phyloP scores from a whole-genome alignment of 768 basidiomycete species.

The Thelephora aurantiotincta region DNA sequence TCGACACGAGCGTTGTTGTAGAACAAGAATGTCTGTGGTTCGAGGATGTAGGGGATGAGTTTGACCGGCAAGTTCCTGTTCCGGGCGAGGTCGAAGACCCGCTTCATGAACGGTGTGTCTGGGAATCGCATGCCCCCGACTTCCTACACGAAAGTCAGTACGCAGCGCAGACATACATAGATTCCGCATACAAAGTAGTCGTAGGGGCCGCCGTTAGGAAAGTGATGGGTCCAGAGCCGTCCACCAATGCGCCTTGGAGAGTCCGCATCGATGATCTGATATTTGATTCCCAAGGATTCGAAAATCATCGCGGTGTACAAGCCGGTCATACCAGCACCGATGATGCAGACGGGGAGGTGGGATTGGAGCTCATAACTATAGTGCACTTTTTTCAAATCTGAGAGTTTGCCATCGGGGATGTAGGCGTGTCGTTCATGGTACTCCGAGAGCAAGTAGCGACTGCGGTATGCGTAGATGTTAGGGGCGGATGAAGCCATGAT shows the following conservation, averaged over 20 bases:
- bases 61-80: not conserved
- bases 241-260: conserved; percentile 8
- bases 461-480: too few species aligned
- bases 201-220: not conserved
- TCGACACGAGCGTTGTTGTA: not conserved
- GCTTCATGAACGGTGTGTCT: not conserved
- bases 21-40: not conserved
- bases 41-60: not conserved
- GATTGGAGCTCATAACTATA: too few species aligned
- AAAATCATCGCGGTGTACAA: conserved; percentile 12
- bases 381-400: too few species aligned
- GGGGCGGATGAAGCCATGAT: too few species aligned
- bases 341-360: conserved; percentile 4
- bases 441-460: too few species aligned
- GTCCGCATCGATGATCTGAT: conserved; percentile 11
- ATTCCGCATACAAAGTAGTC: not conserved
- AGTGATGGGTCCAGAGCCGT: conserved; percentile 9
- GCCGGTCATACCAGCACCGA: conserved; percentile 10
- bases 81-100: not conserved
- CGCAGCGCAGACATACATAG: too few species aligned
- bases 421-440: too few species aligned
- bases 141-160: not conserved
- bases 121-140: not conserved
- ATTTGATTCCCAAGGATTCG: conserved; percentile 9
- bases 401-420: too few species aligned